phyloP scores from a whole-genome alignment of 176 grass and related monocot species.

The Avena eriantha region DNA sequence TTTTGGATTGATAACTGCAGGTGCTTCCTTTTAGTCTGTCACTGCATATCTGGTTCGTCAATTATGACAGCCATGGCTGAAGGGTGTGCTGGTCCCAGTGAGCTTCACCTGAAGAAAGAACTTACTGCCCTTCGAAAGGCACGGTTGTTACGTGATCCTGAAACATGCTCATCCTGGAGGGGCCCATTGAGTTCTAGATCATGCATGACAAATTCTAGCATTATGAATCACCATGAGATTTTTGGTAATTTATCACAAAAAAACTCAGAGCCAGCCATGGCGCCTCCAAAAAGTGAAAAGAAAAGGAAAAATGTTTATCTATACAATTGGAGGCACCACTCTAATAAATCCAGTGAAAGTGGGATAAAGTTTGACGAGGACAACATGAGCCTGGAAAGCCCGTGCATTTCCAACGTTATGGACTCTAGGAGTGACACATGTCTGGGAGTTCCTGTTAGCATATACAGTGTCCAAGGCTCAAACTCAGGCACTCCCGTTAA shows the following conservation, averaged over 20 bases:
- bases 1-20: constrained; percentile 42
- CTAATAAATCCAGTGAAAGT: constrained; percentile 80
- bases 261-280: constrained; percentile 38
- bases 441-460: constrained; percentile 63
- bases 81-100: constrained; percentile 68
- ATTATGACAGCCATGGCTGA: constrained; percentile 59
- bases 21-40: constrained; percentile 38
- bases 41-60: constrained; percentile 25
- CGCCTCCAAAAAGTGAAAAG: constrained; percentile 59
- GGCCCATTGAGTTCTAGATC: constrained; percentile 81
- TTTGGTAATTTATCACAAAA: constrained; percentile 43
- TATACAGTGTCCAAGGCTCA: constrained; percentile 68
- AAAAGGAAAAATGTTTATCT: constrained; percentile 90
- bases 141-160: constrained; percentile 83
- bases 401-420: constrained; percentile 58
- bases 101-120: constrained; percentile 97
- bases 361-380: constrained; percentile 67
- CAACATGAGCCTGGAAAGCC: constrained; percentile 64
- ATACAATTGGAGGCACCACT: constrained; percentile 91
- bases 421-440: constrained; percentile 73
- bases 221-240: constrained; percentile 48
- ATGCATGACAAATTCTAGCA: constrained; percentile 53
- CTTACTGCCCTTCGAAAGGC: constrained; percentile 79
- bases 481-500: constrained; percentile 67
- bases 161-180: constrained; percentile 90